Percentiles rank a stretch among this genome's conserved stretches.
These are phyloP conservation scores for Geranium brycei DNA, from an alignment of 345 rosid genomes.

Conservation along the genomic window DNA sequence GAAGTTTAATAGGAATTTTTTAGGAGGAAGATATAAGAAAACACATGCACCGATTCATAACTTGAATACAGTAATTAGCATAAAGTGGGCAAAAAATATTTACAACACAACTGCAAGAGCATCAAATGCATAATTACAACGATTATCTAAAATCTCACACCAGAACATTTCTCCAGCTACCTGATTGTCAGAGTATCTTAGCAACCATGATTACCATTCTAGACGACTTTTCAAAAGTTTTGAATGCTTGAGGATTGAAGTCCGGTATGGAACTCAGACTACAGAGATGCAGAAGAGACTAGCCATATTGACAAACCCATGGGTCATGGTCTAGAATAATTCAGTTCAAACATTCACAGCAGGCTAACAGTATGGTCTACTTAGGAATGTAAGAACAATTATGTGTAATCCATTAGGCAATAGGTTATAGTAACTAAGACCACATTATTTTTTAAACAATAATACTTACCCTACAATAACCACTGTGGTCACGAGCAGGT, in stretches of 20 bases:
- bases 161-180: no score
- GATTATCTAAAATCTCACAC: background rate
- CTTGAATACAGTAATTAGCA: background rate
- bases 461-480: constrained; percentile 49
- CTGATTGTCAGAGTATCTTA: no score
- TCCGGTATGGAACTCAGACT: background rate
- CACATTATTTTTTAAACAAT: constrained; percentile 7
- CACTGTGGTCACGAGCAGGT: constrained; percentile 51
- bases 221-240: no score
- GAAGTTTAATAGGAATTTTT: background rate
- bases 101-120: background rate
- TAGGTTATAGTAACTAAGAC: background rate
- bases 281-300: background rate
- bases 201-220: no score
- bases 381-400: no score
- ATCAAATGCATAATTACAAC: background rate
- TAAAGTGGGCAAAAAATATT: background rate
- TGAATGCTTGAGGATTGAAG: background rate
- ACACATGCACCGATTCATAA: background rate
- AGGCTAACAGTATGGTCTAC: background rate
- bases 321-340: no score
- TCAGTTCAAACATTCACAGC: background rate
- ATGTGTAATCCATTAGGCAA: background rate
- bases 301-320: no score
- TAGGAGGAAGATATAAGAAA: background rate